Evolutionary conservation across 441 rosid species (phyloP), one percentile per base, ranked within the genome.

Genomic region (Mallotus repandus): DNA sequence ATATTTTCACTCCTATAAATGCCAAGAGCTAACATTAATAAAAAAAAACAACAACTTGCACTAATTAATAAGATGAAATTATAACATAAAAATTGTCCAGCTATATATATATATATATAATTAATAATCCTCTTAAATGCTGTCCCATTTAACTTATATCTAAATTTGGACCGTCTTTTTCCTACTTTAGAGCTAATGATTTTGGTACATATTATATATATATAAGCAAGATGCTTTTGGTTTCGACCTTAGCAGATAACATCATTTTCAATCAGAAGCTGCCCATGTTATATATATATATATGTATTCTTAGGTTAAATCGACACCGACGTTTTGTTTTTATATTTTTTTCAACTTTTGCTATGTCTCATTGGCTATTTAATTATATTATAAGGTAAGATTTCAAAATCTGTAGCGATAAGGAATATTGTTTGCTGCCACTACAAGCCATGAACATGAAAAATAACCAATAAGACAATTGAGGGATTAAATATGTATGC

Each of bases 221-320:
- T 56, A 43, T 59, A 68, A 25, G 74, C 11, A 43, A 66, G 78
- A 79, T 77, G 77, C 78, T 52, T 70, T 67, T 8, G 61, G 69
- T 76, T 63, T 80, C 13, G 46, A 68, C 66, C 75, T 58, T 53
- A 58, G 68, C 54, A 72, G 63, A 59, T 55, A 43, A 65, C 25
- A 63, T 75, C 77, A 29, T 74, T 78, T 78, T 80, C 80, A 43
- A 56, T 56, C 69, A 64, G 54, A 68, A 70, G 48, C 49, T 35
- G 35, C 63, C 67, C 71, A 69, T 66, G 76, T 45, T 72, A 55
- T 67, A 14, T 46, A 46, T 41, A 25, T 25, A 25, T 25, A 25
- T 25, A n/a, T n/a, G n/a, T n/a, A n/a, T n/a, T 59, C 63, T 53
- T 41, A 63, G 64, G 45, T 65, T 65, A 35, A 29, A 54, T 74